phyloP scores from a whole-genome alignment of 2,329 filamentous ascomycete species.

The Sporothrix humicola region DNA sequence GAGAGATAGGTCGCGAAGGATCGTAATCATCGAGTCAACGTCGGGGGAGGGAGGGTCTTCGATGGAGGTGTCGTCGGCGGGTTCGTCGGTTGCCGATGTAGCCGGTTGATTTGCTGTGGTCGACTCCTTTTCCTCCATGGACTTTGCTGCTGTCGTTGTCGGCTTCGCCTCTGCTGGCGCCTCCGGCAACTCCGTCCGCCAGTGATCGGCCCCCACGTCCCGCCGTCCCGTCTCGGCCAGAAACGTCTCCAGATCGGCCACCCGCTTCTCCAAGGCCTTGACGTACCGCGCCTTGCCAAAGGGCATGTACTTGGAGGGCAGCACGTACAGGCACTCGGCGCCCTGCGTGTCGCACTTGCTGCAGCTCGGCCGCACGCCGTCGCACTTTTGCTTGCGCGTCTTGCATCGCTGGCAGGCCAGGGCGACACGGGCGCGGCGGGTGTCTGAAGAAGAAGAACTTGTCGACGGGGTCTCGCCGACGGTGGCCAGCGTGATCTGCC shows the following conservation, averaged over 20 bases:
- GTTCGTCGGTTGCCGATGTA: not conserved
- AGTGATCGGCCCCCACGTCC: conserved; percentile 13
- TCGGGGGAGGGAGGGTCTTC: not conserved
- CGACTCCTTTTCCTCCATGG: not conserved
- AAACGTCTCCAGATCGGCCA: conserved; percentile 10
- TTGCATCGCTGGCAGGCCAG: conserved; percentile 28
- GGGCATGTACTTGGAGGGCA: conserved; percentile 2
- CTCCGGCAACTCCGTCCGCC: conserved; percentile 11
- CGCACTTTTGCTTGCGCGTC: conserved; percentile 26
- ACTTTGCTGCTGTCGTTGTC: not conserved
- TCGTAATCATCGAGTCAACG: not conserved
- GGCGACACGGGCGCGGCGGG: conserved; percentile 4
- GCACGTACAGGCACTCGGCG: not conserved
- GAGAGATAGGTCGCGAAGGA: not conserved
- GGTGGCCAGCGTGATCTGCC: conserved; percentile 19
- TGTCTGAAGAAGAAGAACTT: not conserved
- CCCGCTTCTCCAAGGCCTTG: conserved; percentile 6
- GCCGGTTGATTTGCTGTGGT: not conserved
- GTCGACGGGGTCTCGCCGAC: not conserved
- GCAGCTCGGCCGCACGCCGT: conserved; percentile 11
- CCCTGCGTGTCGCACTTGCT: not conserved
- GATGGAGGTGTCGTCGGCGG: not conserved
- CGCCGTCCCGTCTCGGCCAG: conserved; percentile 4
- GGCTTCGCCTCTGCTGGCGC: not conserved
- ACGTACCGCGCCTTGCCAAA: conserved; percentile 7